Percentiles rank a stretch among this genome's conserved stretches.
phyloP scores from a whole-genome alignment of 164 flowering plant species.

The Vitis rupestris region DNA sequence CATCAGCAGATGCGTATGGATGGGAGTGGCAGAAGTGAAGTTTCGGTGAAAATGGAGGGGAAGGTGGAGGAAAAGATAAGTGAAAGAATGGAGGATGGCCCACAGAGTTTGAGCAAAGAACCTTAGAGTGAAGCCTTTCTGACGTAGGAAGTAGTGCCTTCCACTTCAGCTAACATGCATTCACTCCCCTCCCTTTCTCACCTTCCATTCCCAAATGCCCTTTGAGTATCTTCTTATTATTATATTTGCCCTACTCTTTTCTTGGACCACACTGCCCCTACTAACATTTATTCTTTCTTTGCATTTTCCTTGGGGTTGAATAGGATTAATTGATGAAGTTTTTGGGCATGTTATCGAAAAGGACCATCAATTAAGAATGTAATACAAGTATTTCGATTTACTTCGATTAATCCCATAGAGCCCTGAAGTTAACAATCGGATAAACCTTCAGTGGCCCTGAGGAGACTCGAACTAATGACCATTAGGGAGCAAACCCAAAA shows the following conservation, averaged over 20 bases:
- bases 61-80: background rate
- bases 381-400: no score
- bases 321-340: no score
- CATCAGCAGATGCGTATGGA: background rate
- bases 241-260: background rate
- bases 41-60: background rate
- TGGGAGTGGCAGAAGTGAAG: background rate
- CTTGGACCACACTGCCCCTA: background rate
- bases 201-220: background rate
- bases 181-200: background rate
- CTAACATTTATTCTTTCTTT: no score
- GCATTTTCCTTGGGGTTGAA: no score
- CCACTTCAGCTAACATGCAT: constrained; percentile 22
- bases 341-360: no score
- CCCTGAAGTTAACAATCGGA: no score
- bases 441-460: no score
- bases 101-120: background rate
- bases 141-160: constrained; percentile 26
- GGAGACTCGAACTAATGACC: no score
- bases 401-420: no score
- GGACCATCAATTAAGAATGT: no score
- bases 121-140: background rate
- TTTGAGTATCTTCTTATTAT: background rate
- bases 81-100: background rate
- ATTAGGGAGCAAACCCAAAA: no score